Conservation (phyloP, 2,329 filamentous ascomycete species). For the Thelonectria blattea region DNA sequence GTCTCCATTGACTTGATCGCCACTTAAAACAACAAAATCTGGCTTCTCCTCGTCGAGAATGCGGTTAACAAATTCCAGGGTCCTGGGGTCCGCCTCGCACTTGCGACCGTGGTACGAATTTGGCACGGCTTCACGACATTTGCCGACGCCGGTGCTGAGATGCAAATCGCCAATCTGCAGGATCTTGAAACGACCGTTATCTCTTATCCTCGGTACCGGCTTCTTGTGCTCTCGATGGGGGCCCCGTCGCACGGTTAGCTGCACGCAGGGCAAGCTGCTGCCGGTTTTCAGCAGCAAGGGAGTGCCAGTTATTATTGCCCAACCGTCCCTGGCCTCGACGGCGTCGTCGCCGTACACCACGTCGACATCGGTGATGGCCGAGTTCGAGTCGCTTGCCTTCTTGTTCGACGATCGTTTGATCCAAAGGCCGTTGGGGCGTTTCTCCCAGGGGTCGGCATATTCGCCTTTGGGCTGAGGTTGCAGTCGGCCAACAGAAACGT, state of each 20-base stretch:
- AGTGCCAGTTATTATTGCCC: constrained; percentile 80
- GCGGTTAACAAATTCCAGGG: constrained; percentile 83
- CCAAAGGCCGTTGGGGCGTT: constrained; percentile 79
- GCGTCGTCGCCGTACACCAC: constrained; percentile 90
- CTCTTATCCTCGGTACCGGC: constrained; percentile 77
- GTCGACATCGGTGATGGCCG: constrained; percentile 80
- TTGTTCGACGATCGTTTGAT: constrained; percentile 75
- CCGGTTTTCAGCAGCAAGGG: constrained; percentile 73
- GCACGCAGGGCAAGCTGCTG: constrained; percentile 68
- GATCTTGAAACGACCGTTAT: constrained; percentile 96
- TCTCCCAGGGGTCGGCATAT: constrained; percentile 75
- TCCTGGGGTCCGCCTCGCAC: constrained; percentile 91
- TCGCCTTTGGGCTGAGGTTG: constrained; percentile 61
- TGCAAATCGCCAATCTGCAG: constrained; percentile 96
- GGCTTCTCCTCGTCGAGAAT: constrained; percentile 93
- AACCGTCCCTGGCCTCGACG: constrained; percentile 85
- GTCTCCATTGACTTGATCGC: constrained; percentile 95
- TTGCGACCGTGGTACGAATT: constrained; percentile 72
- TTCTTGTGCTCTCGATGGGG: constrained; percentile 67
- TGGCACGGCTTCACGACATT: constrained; percentile 86
- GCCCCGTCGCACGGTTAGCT: constrained; percentile 81
- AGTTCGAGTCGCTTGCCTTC: constrained; percentile 75
- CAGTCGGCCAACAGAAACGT: constrained; percentile 75
- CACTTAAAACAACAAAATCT: constrained; percentile 87
- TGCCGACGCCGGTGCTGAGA: constrained; percentile 85